Percentiles rank a stretch among this genome's conserved stretches.
These are phyloP conservation scores for Fusarium siculi DNA, from an alignment of 2,329 filamentous ascomycete genomes.

Conservation along the genomic window DNA sequence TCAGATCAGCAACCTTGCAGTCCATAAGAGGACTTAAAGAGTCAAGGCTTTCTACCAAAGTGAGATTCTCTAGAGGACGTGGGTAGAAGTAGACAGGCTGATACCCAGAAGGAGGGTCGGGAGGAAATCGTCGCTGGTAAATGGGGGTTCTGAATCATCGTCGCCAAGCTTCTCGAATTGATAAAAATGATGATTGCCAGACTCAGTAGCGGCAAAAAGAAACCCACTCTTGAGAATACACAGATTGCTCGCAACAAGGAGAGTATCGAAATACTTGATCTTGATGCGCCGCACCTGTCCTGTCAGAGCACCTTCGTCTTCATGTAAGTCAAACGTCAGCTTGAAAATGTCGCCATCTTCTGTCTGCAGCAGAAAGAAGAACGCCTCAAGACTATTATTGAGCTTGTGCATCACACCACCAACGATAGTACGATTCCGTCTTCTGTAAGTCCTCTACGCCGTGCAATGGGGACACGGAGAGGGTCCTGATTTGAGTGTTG, in stretches of 20 bases:
- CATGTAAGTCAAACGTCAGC: constrained; percentile 90
- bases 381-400: constrained; percentile 81
- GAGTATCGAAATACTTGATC: constrained; percentile 98
- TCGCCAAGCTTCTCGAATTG: constrained; percentile 97
- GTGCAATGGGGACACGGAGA: constrained; percentile 88
- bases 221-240: constrained; percentile 97
- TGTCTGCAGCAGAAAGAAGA: constrained; percentile 95
- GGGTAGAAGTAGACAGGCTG: constrained; percentile 87
- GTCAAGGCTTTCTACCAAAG: constrained; percentile 83
- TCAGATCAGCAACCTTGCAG: constrained; percentile 90
- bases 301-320: constrained; percentile 79
- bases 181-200: constrained; percentile 93
- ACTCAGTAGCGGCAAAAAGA: constrained; percentile 90
- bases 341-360: constrained; percentile 99
- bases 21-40: constrained; percentile 92
- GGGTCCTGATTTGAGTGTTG: constrained; percentile 94
- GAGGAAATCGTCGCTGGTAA: constrained; percentile 82
- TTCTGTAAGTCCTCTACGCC: constrained; percentile 86
- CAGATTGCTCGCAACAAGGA: constrained; percentile 86
- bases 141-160: constrained; percentile 89
- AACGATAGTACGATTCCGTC: constrained; percentile 90
- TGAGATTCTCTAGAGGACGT: constrained; percentile 80
- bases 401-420: constrained; percentile 96
- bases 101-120: constrained; percentile 78
- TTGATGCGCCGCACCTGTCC: constrained; percentile 85